Percentiles rank a stretch among this genome's conserved stretches.
Evolutionary conservation across 2,329 filamentous ascomycete genomes (phyloP).

Genomic region (Capronia americana): DNA sequence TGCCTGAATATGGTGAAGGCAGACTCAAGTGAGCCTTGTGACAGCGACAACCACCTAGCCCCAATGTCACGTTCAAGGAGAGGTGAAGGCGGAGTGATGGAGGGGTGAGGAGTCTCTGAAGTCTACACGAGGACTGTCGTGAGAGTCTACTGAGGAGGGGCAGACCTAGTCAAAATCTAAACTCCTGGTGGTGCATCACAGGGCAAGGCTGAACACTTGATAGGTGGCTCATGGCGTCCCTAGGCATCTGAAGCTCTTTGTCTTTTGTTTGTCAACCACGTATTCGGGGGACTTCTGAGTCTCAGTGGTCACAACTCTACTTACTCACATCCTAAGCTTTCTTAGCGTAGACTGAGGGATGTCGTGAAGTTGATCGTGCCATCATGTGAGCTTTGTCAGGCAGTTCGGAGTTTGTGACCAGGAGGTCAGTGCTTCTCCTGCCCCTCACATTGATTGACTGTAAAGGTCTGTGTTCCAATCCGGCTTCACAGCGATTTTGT

Average conservation of each 20-base stretch:
- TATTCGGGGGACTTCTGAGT: not conserved
- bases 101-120: slow-evolving; percentile 2
- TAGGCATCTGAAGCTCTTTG: not conserved
- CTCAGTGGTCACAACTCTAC: slow-evolving; percentile 1
- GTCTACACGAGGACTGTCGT: not conserved
- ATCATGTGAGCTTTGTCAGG: slow-evolving; percentile 4
- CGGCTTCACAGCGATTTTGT: not conserved
- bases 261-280: not conserved
- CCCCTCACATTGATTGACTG: slow-evolving; percentile 4
- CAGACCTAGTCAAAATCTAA: slow-evolving; percentile 2
- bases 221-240: not conserved
- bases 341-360: not conserved
- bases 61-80: not conserved
- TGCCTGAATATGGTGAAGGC: not conserved
- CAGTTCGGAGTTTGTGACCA: not conserved
- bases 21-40: not conserved
- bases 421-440: not conserved
- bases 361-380: not conserved
- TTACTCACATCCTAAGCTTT: slow-evolving; percentile 1
- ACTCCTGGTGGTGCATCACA: not conserved
- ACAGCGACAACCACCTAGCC: not conserved
- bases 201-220: not conserved
- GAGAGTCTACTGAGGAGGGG: slow-evolving; percentile 1
- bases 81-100: slow-evolving; percentile 5
- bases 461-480: not conserved